Percentiles rank a stretch among this genome's conserved stretches.
Evolutionary conservation across 257 asterid species (phyloP).

Genomic region (Nicotiana obtusifolia): DNA sequence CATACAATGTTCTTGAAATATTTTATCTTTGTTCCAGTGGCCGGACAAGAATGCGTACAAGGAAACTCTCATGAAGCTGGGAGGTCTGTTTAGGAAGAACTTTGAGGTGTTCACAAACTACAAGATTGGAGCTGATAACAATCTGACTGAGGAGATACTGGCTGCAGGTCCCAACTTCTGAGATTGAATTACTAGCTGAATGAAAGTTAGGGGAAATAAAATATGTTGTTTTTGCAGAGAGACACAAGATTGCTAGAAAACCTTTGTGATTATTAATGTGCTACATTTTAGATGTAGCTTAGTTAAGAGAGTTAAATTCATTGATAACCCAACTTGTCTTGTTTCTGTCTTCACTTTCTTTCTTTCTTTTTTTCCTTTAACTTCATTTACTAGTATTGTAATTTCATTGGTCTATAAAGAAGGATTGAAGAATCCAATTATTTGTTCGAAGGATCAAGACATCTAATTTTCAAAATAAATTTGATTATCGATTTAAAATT

Average conservation of each 20-base stretch:
- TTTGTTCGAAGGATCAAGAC: background rate
- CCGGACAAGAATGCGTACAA: conserved; percentile 53
- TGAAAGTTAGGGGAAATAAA: background rate
- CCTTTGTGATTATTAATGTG: background rate
- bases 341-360: background rate
- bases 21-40: conserved; percentile 46
- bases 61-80: conserved; percentile 59
- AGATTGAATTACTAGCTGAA: background rate
- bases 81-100: conserved; percentile 73
- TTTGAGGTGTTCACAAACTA: conserved; percentile 58
- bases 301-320: background rate
- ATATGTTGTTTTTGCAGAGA: background rate
- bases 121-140: conserved; percentile 64
- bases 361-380: background rate
- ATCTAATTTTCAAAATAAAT: background rate
- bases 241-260: background rate
- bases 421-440: background rate
- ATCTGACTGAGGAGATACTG: conserved; percentile 55
- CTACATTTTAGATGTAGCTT: background rate
- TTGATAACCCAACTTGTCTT: background rate
- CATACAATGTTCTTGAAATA: background rate
- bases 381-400: background rate
- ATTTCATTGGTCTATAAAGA: background rate
- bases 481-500: background rate
- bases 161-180: conserved; percentile 80